These are phyloP conservation scores for Botrytis tulipae DNA, from an alignment of 2,329 filamentous ascomycete species.

Conservation along the genomic window DNA sequence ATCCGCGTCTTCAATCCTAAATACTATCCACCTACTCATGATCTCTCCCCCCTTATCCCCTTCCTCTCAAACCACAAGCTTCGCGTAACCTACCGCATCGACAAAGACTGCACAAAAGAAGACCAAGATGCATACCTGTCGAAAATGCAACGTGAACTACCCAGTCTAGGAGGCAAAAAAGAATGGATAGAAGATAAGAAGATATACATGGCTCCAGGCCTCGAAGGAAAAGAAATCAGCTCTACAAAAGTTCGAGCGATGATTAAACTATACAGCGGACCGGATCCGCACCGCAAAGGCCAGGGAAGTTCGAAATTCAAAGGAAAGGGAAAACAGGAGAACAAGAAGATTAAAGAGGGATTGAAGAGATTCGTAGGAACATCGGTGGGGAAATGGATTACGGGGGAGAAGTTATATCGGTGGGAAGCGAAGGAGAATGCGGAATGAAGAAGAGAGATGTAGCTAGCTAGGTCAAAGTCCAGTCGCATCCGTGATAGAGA, in stretches of 20 bases:
- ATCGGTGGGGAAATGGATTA: slow-evolving; percentile 12
- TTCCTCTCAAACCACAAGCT: slow-evolving; percentile 64
- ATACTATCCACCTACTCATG: slow-evolving; percentile 58
- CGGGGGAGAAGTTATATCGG: slow-evolving; percentile 8
- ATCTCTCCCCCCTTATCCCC: slow-evolving; percentile 55
- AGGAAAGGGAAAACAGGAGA: slow-evolving; percentile 52
- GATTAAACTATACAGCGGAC: background rate
- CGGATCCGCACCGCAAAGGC: slow-evolving; percentile 51
- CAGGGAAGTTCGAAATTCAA: slow-evolving; percentile 54
- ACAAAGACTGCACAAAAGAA: background rate
- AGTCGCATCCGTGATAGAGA: background rate
- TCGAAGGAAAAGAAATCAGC: background rate
- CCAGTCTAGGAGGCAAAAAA: background rate
- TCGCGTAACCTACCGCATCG: slow-evolving; percentile 59
- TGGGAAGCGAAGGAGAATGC: background rate
- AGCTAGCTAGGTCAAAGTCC: background rate
- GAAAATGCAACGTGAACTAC: background rate
- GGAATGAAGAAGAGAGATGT: background rate
- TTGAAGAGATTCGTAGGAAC: background rate
- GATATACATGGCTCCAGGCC: background rate
- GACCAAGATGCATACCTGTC: slow-evolving; percentile 4
- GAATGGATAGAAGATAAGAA: background rate
- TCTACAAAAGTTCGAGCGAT: background rate
- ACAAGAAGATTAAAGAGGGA: slow-evolving; percentile 42
- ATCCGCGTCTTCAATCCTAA: slow-evolving; percentile 70